Conservation (phyloP, 306 rosid genomes). For the Quercus bicolor region DNA sequence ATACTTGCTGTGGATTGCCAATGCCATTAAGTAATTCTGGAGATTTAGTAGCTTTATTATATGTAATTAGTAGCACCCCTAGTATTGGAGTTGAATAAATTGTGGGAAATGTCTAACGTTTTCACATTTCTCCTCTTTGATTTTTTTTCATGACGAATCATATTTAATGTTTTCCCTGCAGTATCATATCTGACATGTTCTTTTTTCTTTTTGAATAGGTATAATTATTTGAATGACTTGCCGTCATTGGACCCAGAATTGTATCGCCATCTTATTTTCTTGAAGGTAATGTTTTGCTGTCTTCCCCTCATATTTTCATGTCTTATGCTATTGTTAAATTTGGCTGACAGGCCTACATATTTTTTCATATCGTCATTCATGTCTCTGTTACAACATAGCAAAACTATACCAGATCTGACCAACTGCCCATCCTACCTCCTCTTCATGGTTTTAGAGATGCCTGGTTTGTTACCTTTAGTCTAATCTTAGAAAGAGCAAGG, state of each 20-base stretch:
- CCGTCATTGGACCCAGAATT: slow-evolving; percentile 96
- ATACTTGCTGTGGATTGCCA: neutral
- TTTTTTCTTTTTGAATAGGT: slow-evolving; percentile 39
- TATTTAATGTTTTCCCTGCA: neutral
- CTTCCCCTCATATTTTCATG: neutral
- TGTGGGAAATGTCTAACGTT: neutral
- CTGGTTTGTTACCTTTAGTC: too few species aligned
- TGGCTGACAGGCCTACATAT: neutral
- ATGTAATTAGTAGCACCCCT: neutral
- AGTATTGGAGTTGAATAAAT: too few species aligned
- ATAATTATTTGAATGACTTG: slow-evolving; percentile 93
- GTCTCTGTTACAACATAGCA: too few species aligned
- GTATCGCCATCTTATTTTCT: slow-evolving; percentile 94
- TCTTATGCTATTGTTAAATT: neutral
- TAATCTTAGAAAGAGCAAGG: neutral
- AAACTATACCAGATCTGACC: too few species aligned
- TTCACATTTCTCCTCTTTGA: neutral
- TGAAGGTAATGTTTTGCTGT: slow-evolving; percentile 56
- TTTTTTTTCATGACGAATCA: too few species aligned
- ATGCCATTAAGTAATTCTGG: neutral
- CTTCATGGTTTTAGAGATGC: too few species aligned
- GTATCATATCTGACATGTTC: neutral
- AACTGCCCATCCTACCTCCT: too few species aligned
- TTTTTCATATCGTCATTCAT: too few species aligned
- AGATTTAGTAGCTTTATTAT: neutral